phyloP scores from a whole-genome alignment of 257 asterid genomes.

The Catharanthus roseus region DNA sequence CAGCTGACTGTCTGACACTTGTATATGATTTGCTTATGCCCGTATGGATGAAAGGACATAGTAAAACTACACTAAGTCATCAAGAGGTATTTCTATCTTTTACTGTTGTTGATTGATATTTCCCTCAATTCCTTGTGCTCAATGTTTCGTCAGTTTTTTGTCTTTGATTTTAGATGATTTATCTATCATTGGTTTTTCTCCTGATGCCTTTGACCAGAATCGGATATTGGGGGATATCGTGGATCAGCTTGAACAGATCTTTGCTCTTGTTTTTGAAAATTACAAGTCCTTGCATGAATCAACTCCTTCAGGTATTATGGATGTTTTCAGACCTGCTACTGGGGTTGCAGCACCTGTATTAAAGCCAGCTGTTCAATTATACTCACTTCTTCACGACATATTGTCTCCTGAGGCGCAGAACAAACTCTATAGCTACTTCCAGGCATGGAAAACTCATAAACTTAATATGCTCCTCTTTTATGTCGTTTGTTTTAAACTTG shows the following conservation, averaged over 20 bases:
- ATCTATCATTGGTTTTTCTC: slow-evolving; percentile 1
- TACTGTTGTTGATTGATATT: not conserved
- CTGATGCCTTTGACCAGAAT: slow-evolving; percentile 28
- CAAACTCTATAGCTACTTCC: slow-evolving; percentile 40
- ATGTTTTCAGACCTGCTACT: slow-evolving; percentile 40
- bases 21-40: slow-evolving; percentile 37
- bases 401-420: slow-evolving; percentile 51
- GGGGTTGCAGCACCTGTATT: slow-evolving; percentile 42
- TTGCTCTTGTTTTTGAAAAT: slow-evolving; percentile 43
- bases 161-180: not conserved
- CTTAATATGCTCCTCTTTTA: slow-evolving; percentile 7
- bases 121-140: not conserved
- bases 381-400: slow-evolving; percentile 41
- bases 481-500: not conserved
- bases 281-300: slow-evolving; percentile 51
- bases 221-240: slow-evolving; percentile 49
- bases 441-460: slow-evolving; percentile 25
- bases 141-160: not conserved
- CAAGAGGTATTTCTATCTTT: slow-evolving; percentile 34
- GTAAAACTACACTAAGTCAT: slow-evolving; percentile 43
- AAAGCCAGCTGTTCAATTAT: slow-evolving; percentile 44
- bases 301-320: slow-evolving; percentile 40
- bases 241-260: slow-evolving; percentile 45
- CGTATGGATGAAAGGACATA: slow-evolving; percentile 40
- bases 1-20: slow-evolving; percentile 42